Evolutionary conservation across 352 stramenopile species (phyloP), one percentile per base, ranked within the genome.

Genomic region (Phytophthora niederhauseri): DNA sequence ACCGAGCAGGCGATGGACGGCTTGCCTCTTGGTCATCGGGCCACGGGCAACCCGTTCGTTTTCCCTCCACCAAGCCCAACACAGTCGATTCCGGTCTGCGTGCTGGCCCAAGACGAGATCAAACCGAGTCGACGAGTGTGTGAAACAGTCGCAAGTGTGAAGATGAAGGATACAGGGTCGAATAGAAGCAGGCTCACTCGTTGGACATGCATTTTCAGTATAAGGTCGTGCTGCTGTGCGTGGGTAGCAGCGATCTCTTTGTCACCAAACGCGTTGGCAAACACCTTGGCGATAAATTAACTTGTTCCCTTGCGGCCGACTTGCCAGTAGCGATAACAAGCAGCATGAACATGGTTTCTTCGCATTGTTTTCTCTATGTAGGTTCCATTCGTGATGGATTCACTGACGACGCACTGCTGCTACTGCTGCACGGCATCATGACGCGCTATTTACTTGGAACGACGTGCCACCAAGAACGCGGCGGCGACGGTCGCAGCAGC

Each of bases 381-480:
- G 38, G 34, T 57, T 63, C 26, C 56, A 48, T 51, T 31, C 28
- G 28, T 31, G 7, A 31, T 31, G 28, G 28, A 9, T 31, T 31
- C 28, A 55, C 24, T 52, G 54, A 48, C 46, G 53, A 52, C 52
- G 53, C 31, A 61, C 43, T 54, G n/a, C 41, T 46, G n/a, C 11
- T 57, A 54, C 26, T 28, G 12, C 34, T 8, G 19, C 43, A 59
- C 20, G 6, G 5, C 41, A 43, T 66, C 43, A 49, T 57, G 5
- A 20, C 19, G 38, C 57, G 53, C 30, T 36, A 28, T 36, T 57
- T 64, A 75, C 65, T 75, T 80, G 53, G 73, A 76, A 64, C 79
- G 82, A 67, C 87, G 84, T 61, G 73, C 50, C 34, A 82, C 56
- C 11, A 91, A 68, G 57, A 87, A 71, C 28, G 63, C 74, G 9